phyloP scores from a whole-genome alignment of 768 basidiomycete genomes.

The Kwoniella newhampshirensis region DNA sequence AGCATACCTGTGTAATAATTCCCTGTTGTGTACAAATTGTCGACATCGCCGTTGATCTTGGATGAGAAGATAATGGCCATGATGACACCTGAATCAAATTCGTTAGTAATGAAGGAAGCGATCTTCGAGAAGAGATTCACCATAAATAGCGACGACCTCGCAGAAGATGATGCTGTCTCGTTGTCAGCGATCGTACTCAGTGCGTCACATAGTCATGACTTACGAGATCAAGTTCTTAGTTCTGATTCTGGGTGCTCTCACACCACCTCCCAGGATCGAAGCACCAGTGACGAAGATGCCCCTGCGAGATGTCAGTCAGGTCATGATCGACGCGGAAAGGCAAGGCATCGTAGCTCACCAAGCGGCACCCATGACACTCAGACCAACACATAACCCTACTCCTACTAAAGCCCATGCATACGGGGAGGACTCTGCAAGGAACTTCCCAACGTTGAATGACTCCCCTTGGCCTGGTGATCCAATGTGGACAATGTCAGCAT shows the following conservation, averaged over 20 bases:
- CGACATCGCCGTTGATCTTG: conserved; percentile 66
- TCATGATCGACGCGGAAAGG: neutral
- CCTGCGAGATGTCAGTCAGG: conserved; percentile 58
- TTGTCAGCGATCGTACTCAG: too few relatives aligned
- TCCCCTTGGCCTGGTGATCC: conserved; percentile 69
- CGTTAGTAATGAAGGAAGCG: neutral
- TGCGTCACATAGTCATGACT: conserved; percentile 21
- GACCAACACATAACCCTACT: conserved; percentile 85
- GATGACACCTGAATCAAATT: conserved; percentile 57
- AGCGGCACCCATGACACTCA: conserved; percentile 91
- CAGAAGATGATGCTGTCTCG: conserved; percentile 88
- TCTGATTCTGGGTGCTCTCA: conserved; percentile 84
- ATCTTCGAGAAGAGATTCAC: conserved; percentile 19
- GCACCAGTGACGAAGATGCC: conserved; percentile 96
- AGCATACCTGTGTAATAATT: conserved; percentile 86
- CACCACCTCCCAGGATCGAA: conserved; percentile 95
- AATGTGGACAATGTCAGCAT: neutral
- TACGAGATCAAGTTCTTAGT: conserved; percentile 98
- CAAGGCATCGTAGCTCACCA: conserved; percentile 63
- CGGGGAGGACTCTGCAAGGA: conserved; percentile 89
- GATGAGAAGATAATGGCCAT: conserved; percentile 94
- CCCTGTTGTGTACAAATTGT: conserved; percentile 72
- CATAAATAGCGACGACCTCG: conserved; percentile 99
- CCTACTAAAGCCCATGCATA: conserved; percentile 90
- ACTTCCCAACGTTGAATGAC: conserved; percentile 89